These are phyloP conservation scores for Brassica balearica DNA, from an alignment of 441 rosid species.

Conservation along the genomic window DNA sequence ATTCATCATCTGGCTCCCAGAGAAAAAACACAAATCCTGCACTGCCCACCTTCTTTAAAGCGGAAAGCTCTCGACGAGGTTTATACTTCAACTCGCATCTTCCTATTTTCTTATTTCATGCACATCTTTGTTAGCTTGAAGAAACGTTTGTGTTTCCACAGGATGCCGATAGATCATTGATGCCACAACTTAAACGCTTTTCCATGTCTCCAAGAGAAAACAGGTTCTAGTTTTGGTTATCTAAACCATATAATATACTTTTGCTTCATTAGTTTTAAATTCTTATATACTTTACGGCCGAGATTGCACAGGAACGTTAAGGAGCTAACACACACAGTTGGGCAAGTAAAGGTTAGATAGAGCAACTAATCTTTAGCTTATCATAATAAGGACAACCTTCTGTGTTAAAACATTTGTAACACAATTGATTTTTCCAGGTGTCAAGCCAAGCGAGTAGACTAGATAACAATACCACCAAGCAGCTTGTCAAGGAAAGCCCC, in stretches of 20 bases:
- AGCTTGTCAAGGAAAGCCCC: slow-evolving; percentile 41
- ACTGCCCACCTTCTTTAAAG: slow-evolving; percentile 61
- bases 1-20: slow-evolving; percentile 43
- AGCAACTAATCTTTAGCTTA: slow-evolving; percentile 17
- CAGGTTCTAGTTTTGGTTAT: slow-evolving; percentile 49
- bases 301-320: slow-evolving; percentile 54
- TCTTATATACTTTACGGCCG: background rate
- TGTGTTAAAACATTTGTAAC: slow-evolving; percentile 28
- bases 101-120: background rate
- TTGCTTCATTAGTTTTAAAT: slow-evolving; percentile 19
- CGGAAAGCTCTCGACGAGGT: slow-evolving; percentile 72
- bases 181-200: slow-evolving; percentile 63
- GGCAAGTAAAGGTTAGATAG: slow-evolving; percentile 57
- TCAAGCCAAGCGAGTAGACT: slow-evolving; percentile 42
- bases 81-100: slow-evolving; percentile 7
- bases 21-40: slow-evolving; percentile 48
- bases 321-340: slow-evolving; percentile 46
- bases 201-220: slow-evolving; percentile 66
- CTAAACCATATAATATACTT: background rate
- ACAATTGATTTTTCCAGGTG: slow-evolving; percentile 47
- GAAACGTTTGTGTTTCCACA: slow-evolving; percentile 36
- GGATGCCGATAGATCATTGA: slow-evolving; percentile 57
- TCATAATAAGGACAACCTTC: slow-evolving; percentile 11
- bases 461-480: slow-evolving; percentile 38
- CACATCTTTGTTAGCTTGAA: background rate